These are phyloP conservation scores for Acephala macrosclerotiorum DNA, from an alignment of 2,329 filamentous ascomycete species.

Conservation along the genomic window DNA sequence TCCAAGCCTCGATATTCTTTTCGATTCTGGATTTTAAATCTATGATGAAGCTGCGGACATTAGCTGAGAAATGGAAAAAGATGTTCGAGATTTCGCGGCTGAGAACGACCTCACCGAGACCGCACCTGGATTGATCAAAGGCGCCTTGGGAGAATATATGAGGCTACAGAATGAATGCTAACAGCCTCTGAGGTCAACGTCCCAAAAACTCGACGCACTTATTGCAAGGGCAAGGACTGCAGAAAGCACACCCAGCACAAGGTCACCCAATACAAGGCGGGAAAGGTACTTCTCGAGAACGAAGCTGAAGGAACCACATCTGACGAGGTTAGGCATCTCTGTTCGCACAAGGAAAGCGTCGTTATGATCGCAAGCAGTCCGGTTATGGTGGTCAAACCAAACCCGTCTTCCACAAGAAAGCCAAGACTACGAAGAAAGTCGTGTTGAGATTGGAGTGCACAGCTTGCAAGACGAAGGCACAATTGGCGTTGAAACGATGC, in stretches of 20 bases:
- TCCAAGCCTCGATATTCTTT: background rate
- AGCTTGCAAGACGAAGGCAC: conserved; percentile 96
- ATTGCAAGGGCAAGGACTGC: conserved; percentile 97
- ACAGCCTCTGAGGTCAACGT: conserved; percentile 77
- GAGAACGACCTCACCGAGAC: too few relatives aligned
- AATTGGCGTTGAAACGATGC: conserved; percentile 99
- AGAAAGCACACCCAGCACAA: conserved; percentile 90
- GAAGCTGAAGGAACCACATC: conserved; percentile 17
- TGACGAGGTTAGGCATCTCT: conserved; percentile 71
- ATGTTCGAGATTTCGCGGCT: too few relatives aligned
- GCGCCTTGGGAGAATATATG: too few relatives aligned
- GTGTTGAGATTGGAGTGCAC: conserved; percentile 98
- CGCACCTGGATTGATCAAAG: too few relatives aligned
- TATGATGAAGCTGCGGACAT: background rate
- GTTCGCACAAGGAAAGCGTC: conserved; percentile 98
- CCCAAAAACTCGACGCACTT: conserved; percentile 96
- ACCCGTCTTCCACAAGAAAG: conserved; percentile 99
- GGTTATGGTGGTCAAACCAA: conserved; percentile 99
- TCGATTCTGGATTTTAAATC: background rate
- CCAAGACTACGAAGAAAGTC: conserved; percentile 99
- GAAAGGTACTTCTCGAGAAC: conserved; percentile 68
- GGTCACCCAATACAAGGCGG: conserved; percentile 96
- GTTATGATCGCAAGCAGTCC: conserved; percentile 99
- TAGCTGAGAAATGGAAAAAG: background rate
- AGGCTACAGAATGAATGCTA: conserved; percentile 29